phyloP scores from a whole-genome alignment of 352 stramenopile species.

The Phytophthora sp. region DNA sequence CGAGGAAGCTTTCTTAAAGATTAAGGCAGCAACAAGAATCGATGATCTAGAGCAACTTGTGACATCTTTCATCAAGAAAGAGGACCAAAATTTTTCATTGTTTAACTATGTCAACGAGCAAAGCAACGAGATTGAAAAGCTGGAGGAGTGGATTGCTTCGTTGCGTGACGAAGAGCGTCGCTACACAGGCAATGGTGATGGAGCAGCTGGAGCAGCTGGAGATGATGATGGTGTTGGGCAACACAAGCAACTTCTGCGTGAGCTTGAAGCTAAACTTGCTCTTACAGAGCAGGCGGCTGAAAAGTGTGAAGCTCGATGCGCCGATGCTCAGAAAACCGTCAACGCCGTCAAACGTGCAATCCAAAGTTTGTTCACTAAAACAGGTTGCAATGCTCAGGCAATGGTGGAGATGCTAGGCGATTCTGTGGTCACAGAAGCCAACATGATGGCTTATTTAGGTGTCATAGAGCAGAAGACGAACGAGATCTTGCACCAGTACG shows the following conservation, averaged over 20 bases:
- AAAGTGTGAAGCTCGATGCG: constrained; percentile 92
- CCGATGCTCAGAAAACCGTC: constrained; percentile 89
- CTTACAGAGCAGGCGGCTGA: constrained; percentile 82
- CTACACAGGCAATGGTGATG: constrained; percentile 84
- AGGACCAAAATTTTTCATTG: constrained; percentile 97
- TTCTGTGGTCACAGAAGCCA: constrained; percentile 91
- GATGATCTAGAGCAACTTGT: constrained; percentile 93
- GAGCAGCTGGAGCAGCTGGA: constrained; percentile 9
- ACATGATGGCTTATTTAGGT: constrained; percentile 95
- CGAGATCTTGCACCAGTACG: constrained; percentile 92
- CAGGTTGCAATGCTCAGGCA: constrained; percentile 80
- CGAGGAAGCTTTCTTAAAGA: constrained; percentile 95
- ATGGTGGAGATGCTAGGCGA: constrained; percentile 90
- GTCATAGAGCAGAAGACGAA: constrained; percentile 95
- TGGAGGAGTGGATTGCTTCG: constrained; percentile 83
- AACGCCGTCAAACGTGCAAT: constrained; percentile 90
- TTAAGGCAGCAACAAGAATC: constrained; percentile 93
- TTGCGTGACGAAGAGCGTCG: constrained; percentile 86
- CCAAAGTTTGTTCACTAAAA: constrained; percentile 77
- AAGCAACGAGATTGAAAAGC: constrained; percentile 93
- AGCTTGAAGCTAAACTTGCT: constrained; percentile 87
- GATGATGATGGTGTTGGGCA: constrained; percentile 86
- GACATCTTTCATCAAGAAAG: constrained; percentile 94
- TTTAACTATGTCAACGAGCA: constrained; percentile 97
- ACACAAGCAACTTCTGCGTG: constrained; percentile 89